Base-by-base conservation (phyloP, 1,139 yeast genomes). In the Protomyces gravidus region DNA sequence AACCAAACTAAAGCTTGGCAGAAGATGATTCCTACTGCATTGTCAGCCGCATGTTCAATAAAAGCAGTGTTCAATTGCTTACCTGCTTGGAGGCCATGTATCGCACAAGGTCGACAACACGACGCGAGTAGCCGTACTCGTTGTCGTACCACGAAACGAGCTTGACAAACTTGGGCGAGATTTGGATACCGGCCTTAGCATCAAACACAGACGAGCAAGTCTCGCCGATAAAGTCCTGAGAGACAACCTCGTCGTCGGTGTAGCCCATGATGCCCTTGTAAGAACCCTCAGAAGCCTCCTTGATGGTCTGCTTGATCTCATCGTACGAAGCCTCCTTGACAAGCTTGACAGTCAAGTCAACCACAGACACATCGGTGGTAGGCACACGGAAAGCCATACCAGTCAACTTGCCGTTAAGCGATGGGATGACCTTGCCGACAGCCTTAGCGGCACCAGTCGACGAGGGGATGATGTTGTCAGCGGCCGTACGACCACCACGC, bases 391-490 rank as follows among this genome's bases (percentile, higher is more conserved):
- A 80, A 65, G 94, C 81, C 82, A 86, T 80, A 80, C 95, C 95
- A 69, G 95, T 86, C 75, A 86, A 84, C 80, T 86, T 86, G 73
- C 94, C 94, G 79, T 84, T 83, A 73, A 86, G 84, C 73, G 82
- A 84, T 70, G 95, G 95, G 71, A 86, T 85, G 72, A 86, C 94
- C 81, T 85, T 85, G 76, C 92, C 94, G 70, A 86, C 94, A 69
- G 92, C 92, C 83, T 86, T 86, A 73, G 95, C 95, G 73, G 94
- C 94, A 81, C 94, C 94, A 68, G 94, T 86, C 68, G 92, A 85
- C 57, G 92, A 86, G 74, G 94, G 94, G 71, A 86, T 86, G 75
- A 86, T 85, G 86, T 86, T 86, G 74, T 86, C 90, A 65, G 89
- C 83, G 73, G 94, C 94, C 72, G 94, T 84, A 78, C 94, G 84